phyloP scores from a whole-genome alignment of 805 yeast genomes.

The Wickerhamomyces queroliae region DNA sequence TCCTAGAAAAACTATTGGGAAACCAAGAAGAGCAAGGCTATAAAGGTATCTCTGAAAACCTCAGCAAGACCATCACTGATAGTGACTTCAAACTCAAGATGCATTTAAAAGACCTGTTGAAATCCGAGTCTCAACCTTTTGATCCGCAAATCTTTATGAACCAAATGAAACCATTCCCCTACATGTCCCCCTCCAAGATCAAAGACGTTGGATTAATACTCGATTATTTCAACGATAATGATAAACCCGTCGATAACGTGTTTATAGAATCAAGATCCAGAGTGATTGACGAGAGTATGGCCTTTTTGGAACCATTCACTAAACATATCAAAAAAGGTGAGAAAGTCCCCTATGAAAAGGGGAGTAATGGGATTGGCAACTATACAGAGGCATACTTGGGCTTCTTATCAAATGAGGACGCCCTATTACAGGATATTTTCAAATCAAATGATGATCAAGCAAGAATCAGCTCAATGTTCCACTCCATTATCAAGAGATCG shows the following conservation, averaged over 20 bases:
- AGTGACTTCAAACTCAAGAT: slow-evolving; percentile 50
- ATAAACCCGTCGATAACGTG: slow-evolving; percentile 25
- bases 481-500: slow-evolving; percentile 27
- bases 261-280: slow-evolving; percentile 37
- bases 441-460: slow-evolving; percentile 28
- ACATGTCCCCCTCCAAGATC: slow-evolving; percentile 28
- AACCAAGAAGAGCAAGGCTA: slow-evolving; percentile 35
- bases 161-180: slow-evolving; percentile 36
- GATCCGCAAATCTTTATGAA: slow-evolving; percentile 38
- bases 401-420: slow-evolving; percentile 43
- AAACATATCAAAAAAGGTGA: slow-evolving; percentile 30
- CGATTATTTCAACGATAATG: slow-evolving; percentile 36
- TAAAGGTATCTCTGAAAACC: slow-evolving; percentile 59
- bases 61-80: slow-evolving; percentile 47
- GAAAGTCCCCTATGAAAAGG: slow-evolving; percentile 53
- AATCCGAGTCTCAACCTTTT: slow-evolving; percentile 33
- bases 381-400: slow-evolving; percentile 49
- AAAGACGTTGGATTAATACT: slow-evolving; percentile 36
- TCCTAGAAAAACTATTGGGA: slow-evolving; percentile 38
- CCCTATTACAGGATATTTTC: slow-evolving; percentile 38
- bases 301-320: slow-evolving; percentile 40
- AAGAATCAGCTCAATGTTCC: slow-evolving; percentile 23
- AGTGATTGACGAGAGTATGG: slow-evolving; percentile 37
- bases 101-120: slow-evolving; percentile 41
- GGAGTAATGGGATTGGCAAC: slow-evolving; percentile 49